phyloP scores from a whole-genome alignment of 2,329 filamentous ascomycete genomes.

The Biscogniauxia marginata region DNA sequence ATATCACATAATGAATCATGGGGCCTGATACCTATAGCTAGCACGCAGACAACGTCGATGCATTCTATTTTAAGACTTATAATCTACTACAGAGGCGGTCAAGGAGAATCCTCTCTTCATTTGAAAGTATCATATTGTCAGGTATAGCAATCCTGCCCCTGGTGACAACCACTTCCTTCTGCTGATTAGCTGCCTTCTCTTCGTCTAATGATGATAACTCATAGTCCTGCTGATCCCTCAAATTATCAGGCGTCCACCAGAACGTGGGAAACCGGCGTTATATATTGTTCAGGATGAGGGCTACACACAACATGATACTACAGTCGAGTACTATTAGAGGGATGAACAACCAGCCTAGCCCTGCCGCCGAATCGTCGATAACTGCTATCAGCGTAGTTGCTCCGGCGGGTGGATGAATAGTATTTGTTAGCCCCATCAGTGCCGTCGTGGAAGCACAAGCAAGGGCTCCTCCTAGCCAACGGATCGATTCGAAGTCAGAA shows the following conservation, averaged over 20 bases:
- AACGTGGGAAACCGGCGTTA: constrained; percentile 66
- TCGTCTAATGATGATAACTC: constrained; percentile 6
- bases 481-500: constrained; percentile 47
- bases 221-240: constrained; percentile 2
- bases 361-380: constrained; percentile 50
- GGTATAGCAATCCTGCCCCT: constrained; percentile 10
- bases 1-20: too few relatives aligned
- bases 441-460: constrained; percentile 62
- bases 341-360: constrained; percentile 68
- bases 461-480: constrained; percentile 64
- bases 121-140: constrained; percentile 7
- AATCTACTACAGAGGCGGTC: constrained; percentile 13
- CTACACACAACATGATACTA: constrained; percentile 59
- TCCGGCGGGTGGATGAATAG: constrained; percentile 71
- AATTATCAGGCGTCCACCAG: constrained; percentile 61
- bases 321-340: constrained; percentile 61
- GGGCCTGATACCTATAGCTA: too few relatives aligned
- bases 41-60: too few relatives aligned
- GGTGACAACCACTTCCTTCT: constrained; percentile 8
- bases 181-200: constrained; percentile 5
- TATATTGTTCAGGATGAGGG: constrained; percentile 68
- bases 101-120: constrained; percentile 14
- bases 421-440: constrained; percentile 69
- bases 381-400: constrained; percentile 71
- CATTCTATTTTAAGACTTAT: not conserved